phyloP scores from a whole-genome alignment of 805 yeast species.

The Tetrapisispora taiwanensis region DNA sequence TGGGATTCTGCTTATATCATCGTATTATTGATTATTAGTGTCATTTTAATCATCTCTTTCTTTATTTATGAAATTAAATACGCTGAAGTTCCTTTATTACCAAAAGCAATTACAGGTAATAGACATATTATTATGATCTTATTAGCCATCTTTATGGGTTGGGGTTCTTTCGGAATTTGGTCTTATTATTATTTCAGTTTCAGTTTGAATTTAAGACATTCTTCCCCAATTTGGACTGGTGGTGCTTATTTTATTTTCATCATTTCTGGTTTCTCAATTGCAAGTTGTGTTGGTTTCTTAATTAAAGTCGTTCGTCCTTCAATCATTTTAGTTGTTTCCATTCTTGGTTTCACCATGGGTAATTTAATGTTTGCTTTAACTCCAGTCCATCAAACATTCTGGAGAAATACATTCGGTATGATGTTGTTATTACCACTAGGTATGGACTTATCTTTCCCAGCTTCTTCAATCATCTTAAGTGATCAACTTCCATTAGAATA shows the following conservation, averaged over 20 bases:
- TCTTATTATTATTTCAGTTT: constrained; percentile 52
- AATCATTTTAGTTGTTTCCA: constrained; percentile 39
- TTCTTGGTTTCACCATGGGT: constrained; percentile 47
- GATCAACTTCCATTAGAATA: constrained; percentile 49
- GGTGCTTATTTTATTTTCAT: constrained; percentile 38
- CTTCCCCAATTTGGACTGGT: constrained; percentile 38
- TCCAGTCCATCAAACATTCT: constrained; percentile 52
- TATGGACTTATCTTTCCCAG: constrained; percentile 72
- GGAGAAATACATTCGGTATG: constrained; percentile 46
- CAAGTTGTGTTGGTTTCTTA: constrained; percentile 40
- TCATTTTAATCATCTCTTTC: constrained; percentile 36
- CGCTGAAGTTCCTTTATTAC: constrained; percentile 44
- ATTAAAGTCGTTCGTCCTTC: constrained; percentile 42
- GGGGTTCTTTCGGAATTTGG: constrained; percentile 75
- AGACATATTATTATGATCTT: constrained; percentile 40
- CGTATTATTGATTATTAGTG: constrained; percentile 44
- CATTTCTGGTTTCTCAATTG: constrained; percentile 47
- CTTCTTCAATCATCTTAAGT: constrained; percentile 54
- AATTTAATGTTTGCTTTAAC: constrained; percentile 41
- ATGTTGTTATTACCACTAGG: constrained; percentile 54
- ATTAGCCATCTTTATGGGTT: constrained; percentile 46
- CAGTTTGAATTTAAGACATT: constrained; percentile 39
- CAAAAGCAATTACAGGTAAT: constrained; percentile 36
- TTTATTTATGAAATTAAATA: constrained; percentile 38
- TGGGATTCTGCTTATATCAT: constrained; percentile 54